A percentile compares a stretch with the other conserved stretches of the same genome.
phyloP scores from a whole-genome alignment of 495 filamentous ascomycete species.

The Penicillium chermesinum region DNA sequence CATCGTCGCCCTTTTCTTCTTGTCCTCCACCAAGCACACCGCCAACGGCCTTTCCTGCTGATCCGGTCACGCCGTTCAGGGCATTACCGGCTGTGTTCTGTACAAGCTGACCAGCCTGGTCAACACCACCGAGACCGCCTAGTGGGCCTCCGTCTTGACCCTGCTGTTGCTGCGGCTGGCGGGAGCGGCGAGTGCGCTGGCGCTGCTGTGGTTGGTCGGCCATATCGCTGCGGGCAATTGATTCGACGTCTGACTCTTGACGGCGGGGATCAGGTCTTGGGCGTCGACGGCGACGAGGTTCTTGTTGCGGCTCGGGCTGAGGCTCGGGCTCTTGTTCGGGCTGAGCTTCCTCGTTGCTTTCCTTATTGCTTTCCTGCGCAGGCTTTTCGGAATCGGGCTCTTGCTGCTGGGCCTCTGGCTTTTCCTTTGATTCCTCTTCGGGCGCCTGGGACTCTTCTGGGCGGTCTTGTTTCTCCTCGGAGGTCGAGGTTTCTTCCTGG shows the following conservation, averaged over 20 bases:
- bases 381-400: constrained; percentile 9
- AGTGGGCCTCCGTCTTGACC: constrained; percentile 41
- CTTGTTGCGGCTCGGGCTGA: constrained; percentile 22
- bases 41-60: constrained; percentile 55
- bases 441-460: constrained; percentile 18
- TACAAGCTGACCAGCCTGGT: constrained; percentile 52
- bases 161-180: constrained; percentile 28
- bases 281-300: constrained; percentile 27
- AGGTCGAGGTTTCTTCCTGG: constrained; percentile 7
- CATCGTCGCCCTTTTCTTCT: constrained; percentile 38
- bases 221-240: constrained; percentile 35
- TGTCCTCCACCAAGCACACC: constrained; percentile 38
- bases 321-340: constrained; percentile 24
- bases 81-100: constrained; percentile 61
- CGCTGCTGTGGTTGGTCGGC: constrained; percentile 33
- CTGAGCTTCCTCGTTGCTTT: constrained; percentile 12
- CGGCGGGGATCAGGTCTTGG: constrained; percentile 20
- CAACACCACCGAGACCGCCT: constrained; percentile 51
- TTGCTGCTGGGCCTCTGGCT: constrained; percentile 3
- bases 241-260: constrained; percentile 37
- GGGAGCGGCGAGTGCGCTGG: constrained; percentile 32
- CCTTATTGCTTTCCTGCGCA: constrained; percentile 8
- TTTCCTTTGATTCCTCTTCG: constrained; percentile 6
- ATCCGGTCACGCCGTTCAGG: constrained; percentile 51
- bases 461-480: constrained; percentile 17